These are phyloP conservation scores for Nothophytophthora sp. DNA, from an alignment of 352 stramenopile species.

Conservation along the genomic window DNA sequence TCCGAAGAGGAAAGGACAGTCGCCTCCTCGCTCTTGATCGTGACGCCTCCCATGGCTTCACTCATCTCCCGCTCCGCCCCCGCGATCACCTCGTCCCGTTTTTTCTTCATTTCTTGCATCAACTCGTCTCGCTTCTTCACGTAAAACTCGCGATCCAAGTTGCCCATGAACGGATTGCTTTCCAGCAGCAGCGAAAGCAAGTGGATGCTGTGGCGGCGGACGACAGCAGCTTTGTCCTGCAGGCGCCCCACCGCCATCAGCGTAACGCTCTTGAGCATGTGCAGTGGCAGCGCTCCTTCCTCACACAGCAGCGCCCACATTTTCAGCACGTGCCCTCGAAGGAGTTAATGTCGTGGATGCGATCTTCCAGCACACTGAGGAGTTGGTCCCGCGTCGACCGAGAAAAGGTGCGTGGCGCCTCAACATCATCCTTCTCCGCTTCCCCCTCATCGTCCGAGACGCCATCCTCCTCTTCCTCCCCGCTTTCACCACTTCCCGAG, in stretches of 20 bases:
- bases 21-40: conserved; percentile 11
- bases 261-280: conserved; percentile 77
- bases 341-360: conserved; percentile 92
- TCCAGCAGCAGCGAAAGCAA: conserved; percentile 91
- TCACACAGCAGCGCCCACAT: conserved; percentile 89
- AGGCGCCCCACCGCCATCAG: conserved; percentile 87
- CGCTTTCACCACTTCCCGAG: conserved; percentile 24
- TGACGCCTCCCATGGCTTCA: conserved; percentile 35
- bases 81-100: conserved; percentile 78
- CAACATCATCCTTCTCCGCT: conserved; percentile 7
- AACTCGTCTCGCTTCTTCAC: conserved; percentile 78
- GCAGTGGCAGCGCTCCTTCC: conserved; percentile 85
- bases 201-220: conserved; percentile 86
- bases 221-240: conserved; percentile 93
- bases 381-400: conserved; percentile 72
- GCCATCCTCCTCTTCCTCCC: conserved; percentile 27
- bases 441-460: conserved; percentile 28
- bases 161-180: conserved; percentile 95
- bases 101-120: conserved; percentile 56
- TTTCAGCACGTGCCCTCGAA: conserved; percentile 93
- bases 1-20: conserved; percentile 1
- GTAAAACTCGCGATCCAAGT: conserved; percentile 87
- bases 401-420: conserved; percentile 47
- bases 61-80: conserved; percentile 79
- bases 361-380: conserved; percentile 89